Evolutionary conservation across 176 grass and related monocot genomes (phyloP), one percentile per base, ranked within the genome.

Genomic region (Lolium multiflorum): DNA sequence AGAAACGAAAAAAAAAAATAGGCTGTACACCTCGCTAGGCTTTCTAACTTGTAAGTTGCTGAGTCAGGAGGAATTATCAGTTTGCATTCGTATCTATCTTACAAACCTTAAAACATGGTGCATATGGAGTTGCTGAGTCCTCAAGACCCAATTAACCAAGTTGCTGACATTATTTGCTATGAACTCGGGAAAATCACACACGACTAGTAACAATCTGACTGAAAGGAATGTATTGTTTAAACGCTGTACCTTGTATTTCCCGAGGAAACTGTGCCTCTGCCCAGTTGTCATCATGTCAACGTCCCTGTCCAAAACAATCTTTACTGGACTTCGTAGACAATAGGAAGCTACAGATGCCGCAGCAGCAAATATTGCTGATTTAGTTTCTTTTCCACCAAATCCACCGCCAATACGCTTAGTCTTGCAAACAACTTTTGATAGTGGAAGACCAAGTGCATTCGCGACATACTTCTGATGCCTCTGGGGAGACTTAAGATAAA

Each of bases 321-420:
- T 98, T 47, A 98, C 86, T 75, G 96, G 91, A 64, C 90, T 90
- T 80, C 75, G 91, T 71, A 98, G 55, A 87, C 43, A 77, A 87
- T 95, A 95, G 4, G 93, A 81, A 55, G 96, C 77, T 77, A 98
- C 91, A 84, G 91, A 92, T 66, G 70, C 96, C 21, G 91, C 93
- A 0, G 96, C 93, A 74, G 93, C 91, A 89, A 94, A 61, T 79
- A 98, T 86, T 68, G 73, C 83, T 51, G 96, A 89, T 88, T 93
- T 95, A 60, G 96, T 92, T 89, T 98, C 96, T 85, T 98, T 95
- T 89, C 93, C 96, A 88, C 96, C 96, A 89, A 98, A 98, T 65
- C 96, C 96, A 22, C 96, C 96, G 86, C 96, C 96, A 89, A 98
- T 90, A 64, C 96, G 90, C 81, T 98, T 95, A 76, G 93, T 90